Base-by-base conservation (phyloP, 108 stramenopile species). In the Cyclostephanos tholiformis region DNA sequence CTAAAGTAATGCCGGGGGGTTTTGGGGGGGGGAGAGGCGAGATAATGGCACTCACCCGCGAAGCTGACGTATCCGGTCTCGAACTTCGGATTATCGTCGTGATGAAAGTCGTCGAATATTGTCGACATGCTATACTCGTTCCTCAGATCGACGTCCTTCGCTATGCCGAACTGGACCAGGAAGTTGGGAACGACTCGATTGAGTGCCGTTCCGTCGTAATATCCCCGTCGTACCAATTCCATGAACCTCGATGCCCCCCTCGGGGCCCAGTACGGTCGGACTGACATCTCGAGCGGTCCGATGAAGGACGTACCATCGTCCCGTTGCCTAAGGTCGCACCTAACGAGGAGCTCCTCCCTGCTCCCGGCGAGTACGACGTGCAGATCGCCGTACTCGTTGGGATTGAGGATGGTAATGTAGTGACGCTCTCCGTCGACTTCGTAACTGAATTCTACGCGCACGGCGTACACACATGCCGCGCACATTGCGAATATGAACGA, bases 171-270 rank as follows among this genome's bases (percentile, higher is more conserved):
- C 46, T 85, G 86, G 62, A 70, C 84, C 65, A 89, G 67, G 50
- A 88, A 91, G 16, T 88, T 76, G 7, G 90, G 90, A 25, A 81
- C 80, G 16, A 93, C 86, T 14, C 90, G 80, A 81, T 91, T 87
- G 26, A 93, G 79, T 52, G 79, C 85, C 10, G 86, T 71, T 13
- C 92, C 90, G 66, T 93, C 84, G 71, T 91, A 87, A 39, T 77
- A 76, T 14, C 51, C 39, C 13, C 19, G 14, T 3, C 80, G 80
- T 2, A 82, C 76, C 46, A 82, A 30, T 58, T 82, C 80, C 27
- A 82, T 46, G 52, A 82, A 82, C 12, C 80, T 69, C 36, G n/a
- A 41, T 4, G 75, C 80, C 6, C 65, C 80, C 11, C 80, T 65
- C 2, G 80, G 80, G 12, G 80, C 61, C 80, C 80, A 82, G 29